These are phyloP conservation scores for Yamagishiella unicocca DNA, from an alignment of 139 green algal species.

Conservation along the genomic window DNA sequence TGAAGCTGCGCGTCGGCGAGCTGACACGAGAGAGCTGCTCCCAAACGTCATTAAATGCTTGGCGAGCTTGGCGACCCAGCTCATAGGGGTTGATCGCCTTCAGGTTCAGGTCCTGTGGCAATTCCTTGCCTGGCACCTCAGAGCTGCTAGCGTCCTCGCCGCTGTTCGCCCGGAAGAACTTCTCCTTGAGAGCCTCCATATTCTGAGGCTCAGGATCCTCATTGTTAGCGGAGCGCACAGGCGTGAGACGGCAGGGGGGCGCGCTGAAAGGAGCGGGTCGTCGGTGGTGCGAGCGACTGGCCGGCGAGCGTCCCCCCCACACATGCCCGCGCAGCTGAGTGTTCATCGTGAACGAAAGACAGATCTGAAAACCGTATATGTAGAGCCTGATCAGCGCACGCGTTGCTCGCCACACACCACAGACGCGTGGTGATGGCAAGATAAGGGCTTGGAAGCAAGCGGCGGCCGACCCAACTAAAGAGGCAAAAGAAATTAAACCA, in stretches of 20 bases:
- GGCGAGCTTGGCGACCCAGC: constrained; percentile 81
- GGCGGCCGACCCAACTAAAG: too few species aligned
- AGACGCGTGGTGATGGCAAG: too few species aligned
- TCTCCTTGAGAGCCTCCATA: constrained; percentile 14
- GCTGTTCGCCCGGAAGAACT: constrained; percentile 40
- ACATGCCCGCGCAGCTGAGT: neutral
- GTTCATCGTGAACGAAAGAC: neutral
- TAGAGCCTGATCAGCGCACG: too few species aligned
- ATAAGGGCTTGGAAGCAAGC: too few species aligned
- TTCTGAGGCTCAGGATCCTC: constrained; percentile 45
- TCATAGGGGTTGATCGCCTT: constrained; percentile 82
- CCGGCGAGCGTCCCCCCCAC: neutral
- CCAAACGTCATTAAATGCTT: constrained; percentile 92
- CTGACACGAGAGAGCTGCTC: constrained; percentile 65
- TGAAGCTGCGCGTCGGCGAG: constrained; percentile 53
- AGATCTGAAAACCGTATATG: too few species aligned
- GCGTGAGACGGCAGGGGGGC: neutral
- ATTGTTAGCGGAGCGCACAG: neutral
- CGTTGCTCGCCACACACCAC: too few species aligned
- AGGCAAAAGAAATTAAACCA: too few species aligned
- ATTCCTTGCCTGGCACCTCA: neutral
- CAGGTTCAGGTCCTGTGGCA: constrained; percentile 18
- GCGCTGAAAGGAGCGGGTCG: constrained; percentile 18
- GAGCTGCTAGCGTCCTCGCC: constrained; percentile 13
- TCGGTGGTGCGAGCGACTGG: constrained; percentile 22